phyloP scores from a whole-genome alignment of 2,329 filamentous ascomycete species.

The Aspergillus caelatus region DNA sequence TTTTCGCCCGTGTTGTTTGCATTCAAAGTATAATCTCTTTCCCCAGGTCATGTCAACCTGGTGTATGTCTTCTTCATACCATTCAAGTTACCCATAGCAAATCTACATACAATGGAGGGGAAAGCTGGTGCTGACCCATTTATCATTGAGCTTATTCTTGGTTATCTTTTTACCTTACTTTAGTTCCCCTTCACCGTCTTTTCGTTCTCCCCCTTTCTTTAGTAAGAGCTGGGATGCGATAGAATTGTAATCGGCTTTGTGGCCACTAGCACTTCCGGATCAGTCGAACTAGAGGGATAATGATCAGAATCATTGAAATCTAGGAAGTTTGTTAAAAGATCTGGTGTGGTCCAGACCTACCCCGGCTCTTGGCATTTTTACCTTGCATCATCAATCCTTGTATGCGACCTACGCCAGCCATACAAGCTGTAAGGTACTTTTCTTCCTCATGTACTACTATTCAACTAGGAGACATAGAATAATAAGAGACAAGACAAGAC shows the following conservation, averaged over 20 bases:
- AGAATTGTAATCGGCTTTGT: background rate
- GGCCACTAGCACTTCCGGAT: background rate
- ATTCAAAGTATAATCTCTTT: slow-evolving; percentile 18
- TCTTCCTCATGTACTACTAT: slow-evolving; percentile 38
- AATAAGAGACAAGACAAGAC: slow-evolving; percentile 31
- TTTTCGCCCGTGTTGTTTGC: slow-evolving; percentile 12
- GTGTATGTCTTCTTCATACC: slow-evolving; percentile 13
- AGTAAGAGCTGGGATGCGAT: background rate
- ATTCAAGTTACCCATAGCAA: slow-evolving; percentile 10
- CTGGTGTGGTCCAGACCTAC: background rate
- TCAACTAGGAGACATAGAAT: slow-evolving; percentile 31
- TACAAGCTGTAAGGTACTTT: slow-evolving; percentile 10
- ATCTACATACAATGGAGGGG: slow-evolving; percentile 13
- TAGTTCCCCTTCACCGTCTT: background rate
- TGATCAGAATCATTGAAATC: background rate
- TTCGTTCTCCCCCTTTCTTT: background rate
- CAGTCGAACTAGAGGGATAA: background rate
- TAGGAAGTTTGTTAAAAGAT: background rate
- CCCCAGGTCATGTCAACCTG: slow-evolving; percentile 14
- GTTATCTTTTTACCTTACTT: background rate
- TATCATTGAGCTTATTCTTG: background rate
- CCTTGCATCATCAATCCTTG: background rate
- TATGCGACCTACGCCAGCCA: background rate
- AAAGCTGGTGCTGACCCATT: slow-evolving; percentile 19
- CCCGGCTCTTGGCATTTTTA: background rate